These are phyloP conservation scores for Eragrostis curvula DNA, from an alignment of 176 grass and related monocot species.

Conservation along the genomic window DNA sequence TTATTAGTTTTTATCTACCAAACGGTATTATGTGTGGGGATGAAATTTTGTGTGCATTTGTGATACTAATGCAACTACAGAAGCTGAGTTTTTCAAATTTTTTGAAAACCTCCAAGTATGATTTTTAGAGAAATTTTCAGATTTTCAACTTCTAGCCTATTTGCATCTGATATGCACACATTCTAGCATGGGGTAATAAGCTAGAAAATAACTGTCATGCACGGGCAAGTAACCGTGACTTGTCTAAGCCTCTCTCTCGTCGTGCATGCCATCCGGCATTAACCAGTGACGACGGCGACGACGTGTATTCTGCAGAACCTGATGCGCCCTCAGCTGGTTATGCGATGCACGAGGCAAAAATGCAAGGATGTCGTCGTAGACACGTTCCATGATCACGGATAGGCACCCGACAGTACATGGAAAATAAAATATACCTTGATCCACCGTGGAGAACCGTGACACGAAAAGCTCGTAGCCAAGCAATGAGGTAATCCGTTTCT, in stretches of 20 bases:
- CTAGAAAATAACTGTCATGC: neutral
- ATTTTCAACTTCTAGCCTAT: no score
- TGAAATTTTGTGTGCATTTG: no score
- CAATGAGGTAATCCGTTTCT: conserved; percentile 23
- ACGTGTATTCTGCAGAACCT: neutral
- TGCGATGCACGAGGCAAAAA: neutral
- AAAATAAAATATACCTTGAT: neutral
- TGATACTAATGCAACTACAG: no score
- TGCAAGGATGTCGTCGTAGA: neutral
- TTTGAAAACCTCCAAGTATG: no score
- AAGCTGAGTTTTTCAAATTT: no score
- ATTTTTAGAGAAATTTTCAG: no score
- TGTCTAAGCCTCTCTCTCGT: neutral
- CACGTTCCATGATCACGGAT: neutral
- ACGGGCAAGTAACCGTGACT: neutral
- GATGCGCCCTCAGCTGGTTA: neutral
- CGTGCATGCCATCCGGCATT: neutral
- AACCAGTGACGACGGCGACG: neutral
- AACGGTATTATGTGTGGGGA: no score
- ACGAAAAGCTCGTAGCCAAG: conserved; percentile 22
- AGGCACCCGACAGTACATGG: neutral
- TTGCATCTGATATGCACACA: no score
- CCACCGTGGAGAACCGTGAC: conserved; percentile 16
- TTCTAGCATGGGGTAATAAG: no score
- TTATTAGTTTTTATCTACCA: no score